These are phyloP conservation scores for Sinapis alba DNA, from an alignment of 441 rosid species.

Conservation along the genomic window DNA sequence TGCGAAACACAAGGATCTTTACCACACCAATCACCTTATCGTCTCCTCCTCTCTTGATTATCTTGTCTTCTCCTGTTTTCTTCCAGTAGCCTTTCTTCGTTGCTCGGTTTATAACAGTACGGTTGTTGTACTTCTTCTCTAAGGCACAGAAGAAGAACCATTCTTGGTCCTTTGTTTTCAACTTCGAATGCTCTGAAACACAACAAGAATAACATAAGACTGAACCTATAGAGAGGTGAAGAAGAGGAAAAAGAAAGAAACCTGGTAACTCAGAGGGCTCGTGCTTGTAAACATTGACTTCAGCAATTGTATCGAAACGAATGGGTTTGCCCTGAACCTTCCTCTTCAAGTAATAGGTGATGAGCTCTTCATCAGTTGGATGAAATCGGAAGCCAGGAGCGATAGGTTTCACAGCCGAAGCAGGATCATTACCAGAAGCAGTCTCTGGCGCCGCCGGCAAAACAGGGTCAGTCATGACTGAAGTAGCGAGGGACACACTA, in stretches of 20 bases:
- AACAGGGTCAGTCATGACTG: not conserved
- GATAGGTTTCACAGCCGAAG: conserved; percentile 42
- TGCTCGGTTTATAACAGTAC: conserved; percentile 61
- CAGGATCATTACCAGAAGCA: not conserved
- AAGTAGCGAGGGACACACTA: conserved; percentile 4
- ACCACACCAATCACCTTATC: conserved; percentile 55
- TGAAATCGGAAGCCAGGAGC: conserved; percentile 89
- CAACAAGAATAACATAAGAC: not conserved
- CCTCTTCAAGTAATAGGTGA: conserved; percentile 73
- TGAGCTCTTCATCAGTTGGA: conserved; percentile 80
- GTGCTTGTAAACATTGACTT: conserved; percentile 75
- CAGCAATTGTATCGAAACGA: conserved; percentile 56
- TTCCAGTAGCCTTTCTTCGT: conserved; percentile 78
- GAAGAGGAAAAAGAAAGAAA: conserved; percentile 7
- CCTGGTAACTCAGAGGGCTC: conserved; percentile 84
- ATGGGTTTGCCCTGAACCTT: conserved; percentile 57
- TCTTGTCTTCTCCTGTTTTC: conserved; percentile 72
- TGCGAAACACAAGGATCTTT: conserved; percentile 68
- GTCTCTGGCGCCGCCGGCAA: not conserved
- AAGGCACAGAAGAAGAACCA: conserved; percentile 69
- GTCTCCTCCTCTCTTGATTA: conserved; percentile 44
- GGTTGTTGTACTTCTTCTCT: not conserved
- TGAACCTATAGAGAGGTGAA: not conserved
- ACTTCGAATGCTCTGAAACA: conserved; percentile 54
- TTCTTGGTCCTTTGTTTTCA: conserved; percentile 80